A percentile compares a stretch with the other conserved stretches of the same genome.
These are phyloP conservation scores for Holtermanniella nyarrowii DNA, from an alignment of 768 basidiomycete species.

Conservation along the genomic window DNA sequence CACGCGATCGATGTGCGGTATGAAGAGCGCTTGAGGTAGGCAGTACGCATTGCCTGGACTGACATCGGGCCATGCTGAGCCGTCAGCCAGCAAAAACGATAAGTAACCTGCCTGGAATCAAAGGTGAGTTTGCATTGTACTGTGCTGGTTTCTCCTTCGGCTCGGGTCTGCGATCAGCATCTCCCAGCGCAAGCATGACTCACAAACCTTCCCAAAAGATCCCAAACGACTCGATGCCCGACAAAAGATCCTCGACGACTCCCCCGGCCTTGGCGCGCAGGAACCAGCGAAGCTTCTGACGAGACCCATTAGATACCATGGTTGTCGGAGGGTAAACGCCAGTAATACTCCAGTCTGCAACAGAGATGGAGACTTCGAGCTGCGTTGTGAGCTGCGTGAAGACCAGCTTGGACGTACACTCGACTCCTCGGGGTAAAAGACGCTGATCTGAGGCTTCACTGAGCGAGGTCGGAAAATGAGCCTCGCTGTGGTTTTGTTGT, in stretches of 20 bases:
- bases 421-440: slow-evolving; percentile 28
- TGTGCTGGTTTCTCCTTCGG: slow-evolving; percentile 17
- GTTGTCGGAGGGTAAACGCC: slow-evolving; percentile 33
- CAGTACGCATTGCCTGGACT: slow-evolving; percentile 29
- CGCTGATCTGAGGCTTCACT: slow-evolving; percentile 22
- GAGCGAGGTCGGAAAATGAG: slow-evolving; percentile 33
- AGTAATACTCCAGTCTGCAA: slow-evolving; percentile 32
- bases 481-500: slow-evolving; percentile 29
- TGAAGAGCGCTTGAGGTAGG: slow-evolving; percentile 31
- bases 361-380: slow-evolving; percentile 30
- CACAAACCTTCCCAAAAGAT: slow-evolving; percentile 32
- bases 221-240: slow-evolving; percentile 27
- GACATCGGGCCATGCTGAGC: slow-evolving; percentile 31
- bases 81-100: neutral
- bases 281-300: slow-evolving; percentile 35
- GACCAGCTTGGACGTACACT: slow-evolving; percentile 12
- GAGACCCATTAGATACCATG: slow-evolving; percentile 16
- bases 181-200: slow-evolving; percentile 1
- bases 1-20: slow-evolving; percentile 36
- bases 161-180: slow-evolving; percentile 11
- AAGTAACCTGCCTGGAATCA: slow-evolving; percentile 23
- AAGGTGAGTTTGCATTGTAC: slow-evolving; percentile 16
- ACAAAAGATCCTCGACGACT: slow-evolving; percentile 29
- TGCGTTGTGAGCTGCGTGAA: neutral
- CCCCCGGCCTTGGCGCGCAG: slow-evolving; percentile 23